Conservation (phyloP, 768 basidiomycete genomes). For the Agaricus bisporus region DNA sequence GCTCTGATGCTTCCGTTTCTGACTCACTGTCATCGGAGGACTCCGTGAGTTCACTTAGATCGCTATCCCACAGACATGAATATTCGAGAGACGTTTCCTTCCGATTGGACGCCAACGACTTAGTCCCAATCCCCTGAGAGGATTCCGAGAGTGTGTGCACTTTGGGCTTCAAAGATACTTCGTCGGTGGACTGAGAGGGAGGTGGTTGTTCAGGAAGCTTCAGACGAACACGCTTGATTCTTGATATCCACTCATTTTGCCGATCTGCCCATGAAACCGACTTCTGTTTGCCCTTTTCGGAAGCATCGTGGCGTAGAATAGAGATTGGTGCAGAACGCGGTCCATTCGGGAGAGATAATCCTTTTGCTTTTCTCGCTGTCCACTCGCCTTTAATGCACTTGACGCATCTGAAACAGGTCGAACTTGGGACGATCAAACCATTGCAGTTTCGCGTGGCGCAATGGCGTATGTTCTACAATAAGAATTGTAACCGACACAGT, state of each 20-base stretch:
- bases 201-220: constrained; percentile 1
- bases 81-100: neutral
- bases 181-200: neutral
- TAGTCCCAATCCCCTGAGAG: neutral
- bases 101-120: neutral
- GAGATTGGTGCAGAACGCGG: neutral
- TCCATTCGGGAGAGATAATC: neutral
- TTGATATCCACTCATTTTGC: neutral
- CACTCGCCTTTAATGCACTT: neutral
- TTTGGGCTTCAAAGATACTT: neutral
- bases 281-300: constrained; percentile 17
- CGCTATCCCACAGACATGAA: constrained; percentile 23
- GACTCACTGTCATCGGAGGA: constrained; percentile 16
- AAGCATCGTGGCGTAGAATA: neutral
- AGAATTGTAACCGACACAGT: neutral
- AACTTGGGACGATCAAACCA: neutral
- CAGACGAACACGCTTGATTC: constrained; percentile 2
- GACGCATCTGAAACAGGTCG: constrained; percentile 3
- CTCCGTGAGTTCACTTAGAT: constrained; percentile 26
- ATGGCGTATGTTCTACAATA: neutral
- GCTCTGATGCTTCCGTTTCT: constrained; percentile 9
- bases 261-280: constrained; percentile 31
- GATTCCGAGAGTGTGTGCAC: neutral
- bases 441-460: neutral
- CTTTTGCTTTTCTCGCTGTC: neutral